These are phyloP conservation scores for Vitis vinifera DNA, from an alignment of 164 flowering plant species.

Conservation along the genomic window DNA sequence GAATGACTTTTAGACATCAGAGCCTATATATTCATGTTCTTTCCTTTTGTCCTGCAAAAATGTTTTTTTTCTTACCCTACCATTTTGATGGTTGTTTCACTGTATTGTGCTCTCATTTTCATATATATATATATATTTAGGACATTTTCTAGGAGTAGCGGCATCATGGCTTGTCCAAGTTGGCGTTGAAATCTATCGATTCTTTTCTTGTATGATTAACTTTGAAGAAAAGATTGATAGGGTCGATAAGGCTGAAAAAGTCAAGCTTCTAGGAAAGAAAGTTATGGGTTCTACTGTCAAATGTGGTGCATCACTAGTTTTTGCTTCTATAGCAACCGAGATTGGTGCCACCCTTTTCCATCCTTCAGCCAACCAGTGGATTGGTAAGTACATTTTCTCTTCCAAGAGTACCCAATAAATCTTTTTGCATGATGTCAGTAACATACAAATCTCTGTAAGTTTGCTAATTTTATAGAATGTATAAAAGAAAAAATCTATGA, in stretches of 20 bases:
- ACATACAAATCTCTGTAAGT: neutral
- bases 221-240: conserved; percentile 31
- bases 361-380: conserved; percentile 86
- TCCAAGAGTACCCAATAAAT: neutral
- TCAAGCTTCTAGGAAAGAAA: conserved; percentile 55
- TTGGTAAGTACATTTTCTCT: conserved; percentile 60
- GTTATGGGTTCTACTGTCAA: conserved; percentile 45
- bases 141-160: conserved; percentile 70
- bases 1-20: conserved; percentile 86
- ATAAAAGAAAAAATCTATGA: neutral
- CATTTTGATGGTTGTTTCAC: neutral
- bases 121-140: conserved; percentile 23
- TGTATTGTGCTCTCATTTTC: conserved; percentile 5
- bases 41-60: neutral
- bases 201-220: conserved; percentile 22
- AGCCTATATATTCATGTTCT: neutral
- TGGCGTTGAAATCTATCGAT: conserved; percentile 66
- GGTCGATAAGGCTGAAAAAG: conserved; percentile 33
- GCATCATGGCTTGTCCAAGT: conserved; percentile 90
- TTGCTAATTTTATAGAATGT: no score
- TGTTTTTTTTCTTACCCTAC: neutral
- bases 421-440: neutral
- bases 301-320: conserved; percentile 74
- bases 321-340: conserved; percentile 90
- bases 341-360: conserved; percentile 66